phyloP scores from a whole-genome alignment of 106 monocot genomes.

The Dendrobium catenatum region DNA sequence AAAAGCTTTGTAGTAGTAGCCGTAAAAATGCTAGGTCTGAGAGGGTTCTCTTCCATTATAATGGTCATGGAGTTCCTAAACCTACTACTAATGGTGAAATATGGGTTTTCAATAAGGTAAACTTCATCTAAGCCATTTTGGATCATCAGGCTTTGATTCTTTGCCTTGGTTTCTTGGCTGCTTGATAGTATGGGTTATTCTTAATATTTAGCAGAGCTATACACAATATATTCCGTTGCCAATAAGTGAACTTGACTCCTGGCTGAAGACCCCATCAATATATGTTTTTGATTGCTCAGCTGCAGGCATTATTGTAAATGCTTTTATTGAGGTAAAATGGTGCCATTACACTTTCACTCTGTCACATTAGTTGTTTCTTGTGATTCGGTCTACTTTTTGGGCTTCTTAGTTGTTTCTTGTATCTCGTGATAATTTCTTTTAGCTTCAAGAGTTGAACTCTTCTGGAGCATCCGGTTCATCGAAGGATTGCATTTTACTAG shows the following conservation, averaged over 20 bases:
- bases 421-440: slow-evolving; percentile 8
- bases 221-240: slow-evolving; percentile 95
- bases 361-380: slow-evolving; percentile 8
- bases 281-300: slow-evolving; percentile 99
- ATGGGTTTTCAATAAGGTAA: slow-evolving; percentile 97
- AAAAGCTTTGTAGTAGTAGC: slow-evolving; percentile 82
- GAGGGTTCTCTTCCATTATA: slow-evolving; percentile 95
- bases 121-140: background rate
- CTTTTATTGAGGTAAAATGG: slow-evolving; percentile 61
- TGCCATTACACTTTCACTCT: background rate
- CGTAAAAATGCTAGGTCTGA: slow-evolving; percentile 92
- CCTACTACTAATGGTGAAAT: slow-evolving; percentile 96
- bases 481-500: slow-evolving; percentile 92
- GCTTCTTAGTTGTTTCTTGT: slow-evolving; percentile 2
- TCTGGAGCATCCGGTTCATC: slow-evolving; percentile 36
- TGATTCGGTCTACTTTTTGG: background rate
- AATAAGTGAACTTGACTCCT: slow-evolving; percentile 87
- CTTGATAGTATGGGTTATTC: background rate
- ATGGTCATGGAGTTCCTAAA: slow-evolving; percentile 97
- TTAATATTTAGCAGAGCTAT: slow-evolving; percentile 47
- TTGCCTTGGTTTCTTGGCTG: background rate
- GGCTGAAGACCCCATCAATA: slow-evolving; percentile 93
- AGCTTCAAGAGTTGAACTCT: slow-evolving; percentile 46
- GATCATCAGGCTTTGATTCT: background rate
- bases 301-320: slow-evolving; percentile 80